Percentiles rank a stretch among this genome's conserved stretches.
Conservation (phyloP, 2,329 filamentous ascomycete species). For the Clonostachys sp. region DNA sequence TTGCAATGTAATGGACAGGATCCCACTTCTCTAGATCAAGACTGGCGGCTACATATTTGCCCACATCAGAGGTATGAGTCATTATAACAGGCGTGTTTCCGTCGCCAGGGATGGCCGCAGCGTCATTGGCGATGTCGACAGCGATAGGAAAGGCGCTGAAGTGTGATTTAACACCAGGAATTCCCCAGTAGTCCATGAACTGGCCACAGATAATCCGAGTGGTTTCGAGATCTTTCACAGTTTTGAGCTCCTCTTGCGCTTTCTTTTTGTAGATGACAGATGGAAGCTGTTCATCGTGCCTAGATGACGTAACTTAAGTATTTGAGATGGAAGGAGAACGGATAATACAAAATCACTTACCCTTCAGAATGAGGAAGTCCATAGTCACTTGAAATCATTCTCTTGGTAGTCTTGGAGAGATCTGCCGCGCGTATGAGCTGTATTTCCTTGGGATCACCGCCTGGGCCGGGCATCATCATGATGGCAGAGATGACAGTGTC, state of each 20-base stretch:
- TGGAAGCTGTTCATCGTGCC: not conserved
- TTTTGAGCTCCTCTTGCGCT: not conserved
- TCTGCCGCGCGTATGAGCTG: constrained; percentile 38
- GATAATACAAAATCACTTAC: not conserved
- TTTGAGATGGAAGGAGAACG: no score
- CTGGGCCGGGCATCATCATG: constrained; percentile 16
- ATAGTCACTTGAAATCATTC: constrained; percentile 37
- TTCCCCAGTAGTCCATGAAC: constrained; percentile 40
- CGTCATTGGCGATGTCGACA: constrained; percentile 34
- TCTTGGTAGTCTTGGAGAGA: constrained; percentile 23
- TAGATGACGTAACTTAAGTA: not conserved
- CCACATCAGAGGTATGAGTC: constrained; percentile 45
- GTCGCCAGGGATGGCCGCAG: constrained; percentile 41
- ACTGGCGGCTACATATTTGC: constrained; percentile 32
- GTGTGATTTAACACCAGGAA: constrained; percentile 21
- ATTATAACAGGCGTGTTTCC: constrained; percentile 37
- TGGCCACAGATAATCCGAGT: constrained; percentile 23
- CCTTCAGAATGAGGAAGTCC: constrained; percentile 15
- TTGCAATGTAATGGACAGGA: constrained; percentile 23
- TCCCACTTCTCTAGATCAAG: constrained; percentile 39
- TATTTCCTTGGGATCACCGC: constrained; percentile 20
- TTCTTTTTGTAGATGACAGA: not conserved
- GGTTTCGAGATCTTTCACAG: not conserved
- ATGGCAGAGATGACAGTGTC: constrained; percentile 39
- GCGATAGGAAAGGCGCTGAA: constrained; percentile 30